These are phyloP conservation scores for Diaporthe citrichinensis DNA, from an alignment of 2,329 filamentous ascomycete genomes.

Conservation along the genomic window DNA sequence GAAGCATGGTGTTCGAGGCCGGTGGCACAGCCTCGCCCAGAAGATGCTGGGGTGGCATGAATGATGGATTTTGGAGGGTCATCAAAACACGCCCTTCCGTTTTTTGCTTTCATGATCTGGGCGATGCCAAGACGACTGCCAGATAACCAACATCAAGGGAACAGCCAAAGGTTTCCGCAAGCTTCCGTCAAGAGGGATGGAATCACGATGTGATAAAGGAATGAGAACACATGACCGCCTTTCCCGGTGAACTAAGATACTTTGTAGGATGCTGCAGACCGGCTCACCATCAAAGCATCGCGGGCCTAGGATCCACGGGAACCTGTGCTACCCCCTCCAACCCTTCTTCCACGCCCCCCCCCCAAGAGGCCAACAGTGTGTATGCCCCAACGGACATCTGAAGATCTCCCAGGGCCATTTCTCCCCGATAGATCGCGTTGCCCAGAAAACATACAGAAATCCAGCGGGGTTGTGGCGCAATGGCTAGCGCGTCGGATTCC, in stretches of 20 bases:
- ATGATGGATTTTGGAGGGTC: neutral
- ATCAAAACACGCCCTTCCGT: neutral
- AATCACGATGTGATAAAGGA: neutral
- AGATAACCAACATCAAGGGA: neutral
- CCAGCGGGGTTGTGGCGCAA: neutral
- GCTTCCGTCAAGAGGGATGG: neutral
- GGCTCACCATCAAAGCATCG: neutral
- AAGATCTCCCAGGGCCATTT: neutral
- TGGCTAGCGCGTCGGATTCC: constrained; percentile 24
- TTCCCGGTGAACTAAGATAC: neutral
- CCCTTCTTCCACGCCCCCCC: neutral
- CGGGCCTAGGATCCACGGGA: too few species aligned
- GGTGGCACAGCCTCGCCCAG: neutral
- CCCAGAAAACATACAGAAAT: too few species aligned
- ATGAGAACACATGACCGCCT: neutral
- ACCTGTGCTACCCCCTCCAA: neutral
- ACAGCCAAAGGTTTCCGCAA: neutral
- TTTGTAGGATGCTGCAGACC: neutral
- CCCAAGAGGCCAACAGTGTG: neutral
- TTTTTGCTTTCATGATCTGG: neutral
- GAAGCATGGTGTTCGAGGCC: neutral
- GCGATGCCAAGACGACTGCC: neutral
- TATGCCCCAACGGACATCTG: too few species aligned
- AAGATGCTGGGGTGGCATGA: neutral
- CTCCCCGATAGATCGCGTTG: neutral